phyloP scores from a whole-genome alignment of 2,329 filamentous ascomycete species.

The Colletotrichum acutatum region DNA sequence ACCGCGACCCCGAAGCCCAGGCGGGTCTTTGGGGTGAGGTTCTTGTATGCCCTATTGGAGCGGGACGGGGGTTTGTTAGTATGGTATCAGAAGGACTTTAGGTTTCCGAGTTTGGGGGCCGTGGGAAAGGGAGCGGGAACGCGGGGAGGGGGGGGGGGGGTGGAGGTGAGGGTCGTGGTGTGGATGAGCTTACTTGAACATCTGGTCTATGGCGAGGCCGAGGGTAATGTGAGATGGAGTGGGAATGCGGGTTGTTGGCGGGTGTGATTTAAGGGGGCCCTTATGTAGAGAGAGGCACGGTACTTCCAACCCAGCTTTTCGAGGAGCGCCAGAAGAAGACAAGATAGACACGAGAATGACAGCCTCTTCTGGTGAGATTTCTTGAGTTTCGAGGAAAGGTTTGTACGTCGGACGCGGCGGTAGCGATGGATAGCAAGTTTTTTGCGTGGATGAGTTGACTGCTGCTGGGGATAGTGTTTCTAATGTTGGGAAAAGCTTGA shows the following conservation, averaged over 20 bases:
- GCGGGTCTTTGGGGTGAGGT: constrained; percentile 76
- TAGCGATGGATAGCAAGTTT: neutral
- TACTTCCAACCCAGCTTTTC: neutral
- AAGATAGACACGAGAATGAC: too few relatives aligned
- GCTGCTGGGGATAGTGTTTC: too few relatives aligned
- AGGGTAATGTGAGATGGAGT: too few relatives aligned
- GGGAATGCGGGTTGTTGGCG: neutral
- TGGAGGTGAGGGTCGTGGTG: neutral
- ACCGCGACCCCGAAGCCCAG: constrained; percentile 78
- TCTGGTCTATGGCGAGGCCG: constrained; percentile 7
- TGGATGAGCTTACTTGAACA: constrained; percentile 35
- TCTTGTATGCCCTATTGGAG: constrained; percentile 72
- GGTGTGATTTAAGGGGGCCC: neutral
- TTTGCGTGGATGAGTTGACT: neutral
- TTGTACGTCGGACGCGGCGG: neutral
- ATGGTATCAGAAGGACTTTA: neutral
- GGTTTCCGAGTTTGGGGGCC: neutral
- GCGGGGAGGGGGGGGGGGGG: neutral
- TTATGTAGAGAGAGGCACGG: neutral
- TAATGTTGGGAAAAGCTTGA: neutral
- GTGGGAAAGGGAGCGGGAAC: neutral
- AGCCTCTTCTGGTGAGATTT: neutral
- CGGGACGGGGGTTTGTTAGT: neutral
- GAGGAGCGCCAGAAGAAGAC: too few relatives aligned
- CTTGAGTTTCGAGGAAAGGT: neutral